Evolutionary conservation across 2,329 filamentous ascomycete species (phyloP).

Genomic region (Ophiostoma perfectum): DNA sequence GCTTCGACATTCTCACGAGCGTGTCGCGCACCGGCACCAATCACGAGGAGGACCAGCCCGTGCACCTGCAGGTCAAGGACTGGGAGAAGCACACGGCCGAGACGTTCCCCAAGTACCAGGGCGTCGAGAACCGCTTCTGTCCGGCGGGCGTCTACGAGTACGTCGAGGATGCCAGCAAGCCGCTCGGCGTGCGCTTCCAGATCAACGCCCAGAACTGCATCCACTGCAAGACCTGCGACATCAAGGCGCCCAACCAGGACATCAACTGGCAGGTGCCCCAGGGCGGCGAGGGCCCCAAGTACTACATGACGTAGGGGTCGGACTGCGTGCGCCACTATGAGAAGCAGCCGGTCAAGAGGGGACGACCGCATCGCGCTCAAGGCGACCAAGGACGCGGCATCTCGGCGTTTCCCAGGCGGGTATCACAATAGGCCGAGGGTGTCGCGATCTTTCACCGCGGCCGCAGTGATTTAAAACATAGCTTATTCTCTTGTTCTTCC

Average conservation of each 20-base stretch:
- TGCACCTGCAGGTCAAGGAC: conserved; percentile 90
- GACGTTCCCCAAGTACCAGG: conserved; percentile 83
- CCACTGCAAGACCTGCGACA: conserved; percentile 99
- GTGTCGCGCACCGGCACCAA: conserved; percentile 95
- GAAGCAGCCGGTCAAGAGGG: too few species aligned
- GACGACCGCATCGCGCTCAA: too few species aligned
- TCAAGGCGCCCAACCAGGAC: conserved; percentile 93
- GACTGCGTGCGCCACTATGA: too few species aligned
- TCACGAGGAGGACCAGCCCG: conserved; percentile 97
- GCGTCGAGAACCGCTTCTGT: conserved; percentile 93
- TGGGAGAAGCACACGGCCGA: conserved; percentile 84
- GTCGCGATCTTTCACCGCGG: too few species aligned
- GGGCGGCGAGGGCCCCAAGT: conserved; percentile 73
- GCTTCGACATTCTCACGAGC: conserved; percentile 92
- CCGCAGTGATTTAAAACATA: too few species aligned
- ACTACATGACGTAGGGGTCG: conserved; percentile 56
- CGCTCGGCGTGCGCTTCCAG: conserved; percentile 87
- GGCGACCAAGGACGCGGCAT: too few species aligned
- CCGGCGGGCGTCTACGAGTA: conserved; percentile 98
- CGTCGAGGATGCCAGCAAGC: conserved; percentile 82
- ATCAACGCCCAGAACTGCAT: conserved; percentile 98
- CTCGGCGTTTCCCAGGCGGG: too few species aligned
- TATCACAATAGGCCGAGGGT: too few species aligned
- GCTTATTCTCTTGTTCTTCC: neutral
- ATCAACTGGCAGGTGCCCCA: conserved; percentile 97